phyloP scores from a whole-genome alignment of 2,329 filamentous ascomycete species.

The Aureobasidium sp. region DNA sequence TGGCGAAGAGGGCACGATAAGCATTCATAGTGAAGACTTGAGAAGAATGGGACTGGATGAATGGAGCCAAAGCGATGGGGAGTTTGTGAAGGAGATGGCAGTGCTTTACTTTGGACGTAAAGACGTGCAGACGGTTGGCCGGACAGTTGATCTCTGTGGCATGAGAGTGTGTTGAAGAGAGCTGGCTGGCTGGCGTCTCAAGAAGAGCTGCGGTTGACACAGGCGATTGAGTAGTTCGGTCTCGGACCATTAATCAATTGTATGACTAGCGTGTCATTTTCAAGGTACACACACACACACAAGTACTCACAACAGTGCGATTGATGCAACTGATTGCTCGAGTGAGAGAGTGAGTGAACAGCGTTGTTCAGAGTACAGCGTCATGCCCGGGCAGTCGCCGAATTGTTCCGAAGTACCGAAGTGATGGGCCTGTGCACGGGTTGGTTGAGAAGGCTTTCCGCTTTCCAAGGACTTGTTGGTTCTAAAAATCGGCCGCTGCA shows the following conservation, averaged over 20 bases:
- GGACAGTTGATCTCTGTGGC: constrained; percentile 67
- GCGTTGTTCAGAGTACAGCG: background rate
- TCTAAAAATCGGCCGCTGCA: constrained; percentile 1
- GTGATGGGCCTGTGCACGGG: background rate
- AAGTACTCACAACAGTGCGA: too few relatives aligned
- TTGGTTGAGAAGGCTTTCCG: constrained; percentile 1
- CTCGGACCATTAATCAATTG: too few relatives aligned
- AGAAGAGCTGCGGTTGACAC: background rate
- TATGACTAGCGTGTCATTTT: too few relatives aligned
- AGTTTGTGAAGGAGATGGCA: constrained; percentile 56
- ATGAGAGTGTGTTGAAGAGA: constrained; percentile 54
- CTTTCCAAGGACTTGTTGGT: background rate
- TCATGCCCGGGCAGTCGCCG: background rate
- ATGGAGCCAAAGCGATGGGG: constrained; percentile 64
- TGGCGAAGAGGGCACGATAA: constrained; percentile 28
- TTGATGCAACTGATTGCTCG: too few relatives aligned
- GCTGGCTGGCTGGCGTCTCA: background rate
- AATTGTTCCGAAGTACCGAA: constrained; percentile 2
- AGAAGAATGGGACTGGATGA: constrained; percentile 67
- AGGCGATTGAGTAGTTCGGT: too few relatives aligned
- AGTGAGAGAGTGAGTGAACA: too few relatives aligned
- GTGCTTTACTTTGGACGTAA: constrained; percentile 57
- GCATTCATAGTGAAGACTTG: constrained; percentile 56
- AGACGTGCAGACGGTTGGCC: constrained; percentile 53
- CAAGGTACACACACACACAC: too few relatives aligned